Base-by-base conservation (phyloP, 345 rosid genomes). In the Salix suchowensis region DNA sequence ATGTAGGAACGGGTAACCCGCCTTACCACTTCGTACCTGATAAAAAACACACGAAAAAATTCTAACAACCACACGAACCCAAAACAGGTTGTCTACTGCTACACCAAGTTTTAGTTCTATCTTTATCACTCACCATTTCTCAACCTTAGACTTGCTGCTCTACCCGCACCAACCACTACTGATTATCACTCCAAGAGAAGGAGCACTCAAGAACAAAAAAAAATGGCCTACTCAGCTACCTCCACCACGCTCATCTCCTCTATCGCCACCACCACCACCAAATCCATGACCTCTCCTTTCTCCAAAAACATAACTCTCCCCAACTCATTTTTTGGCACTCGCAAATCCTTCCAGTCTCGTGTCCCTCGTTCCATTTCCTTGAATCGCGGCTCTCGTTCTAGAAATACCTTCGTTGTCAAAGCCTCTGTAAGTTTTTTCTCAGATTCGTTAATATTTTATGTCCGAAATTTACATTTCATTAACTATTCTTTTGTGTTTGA, bases 211-310 rank as follows among this genome's bases (percentile, higher is more conserved):
- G 0, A 40, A 40, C 48, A 4, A 13, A 28, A 66, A 92, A 13
- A 28, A 66, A 92, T 91, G 97, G 95, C 97, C 62, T 87, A 90
- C 89, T 68, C 94, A 24, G 89, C 94, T 75, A 78, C 91, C 72
- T 79, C 97, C 19, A 71, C 95, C 32, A 68, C 97, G 77, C 86
- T 91, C 68, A 50, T 90, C 80, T 86, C 91, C 83, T 85, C 89
- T 10, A 79, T 86, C 68, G 70, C 94, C 14, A 73, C 91, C 70
- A 68, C 74, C 65, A 75, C 91, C 21, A 72, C 88, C 18, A 60
- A 78, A 21, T 81, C 85, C 67, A 72, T 32, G 46, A 55, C 80
- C 76, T 71, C 88, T 34, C 85, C 58, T 28, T 52, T 79, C 77
- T 76, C 90, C 28, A 85, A 80, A 81, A 76, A 85, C 80, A 75